Evolutionary conservation across 495 filamentous ascomycete genomes (phyloP).

Genomic region (Pyronema omphalodes): DNA sequence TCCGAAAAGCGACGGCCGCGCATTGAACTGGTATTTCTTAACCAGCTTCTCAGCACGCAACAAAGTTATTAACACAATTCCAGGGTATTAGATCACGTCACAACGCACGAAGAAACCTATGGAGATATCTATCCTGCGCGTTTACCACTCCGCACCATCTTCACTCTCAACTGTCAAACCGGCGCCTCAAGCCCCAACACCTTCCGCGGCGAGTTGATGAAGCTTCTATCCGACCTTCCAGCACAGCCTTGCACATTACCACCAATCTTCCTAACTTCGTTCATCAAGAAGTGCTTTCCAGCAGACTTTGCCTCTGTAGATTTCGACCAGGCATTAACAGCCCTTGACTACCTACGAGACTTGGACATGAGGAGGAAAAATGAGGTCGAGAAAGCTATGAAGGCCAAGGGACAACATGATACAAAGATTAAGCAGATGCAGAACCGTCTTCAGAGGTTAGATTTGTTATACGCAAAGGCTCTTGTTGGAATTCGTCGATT

Average conservation of each 20-base stretch:
- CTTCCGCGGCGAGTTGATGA: constrained; percentile 43
- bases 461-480: constrained; percentile 44
- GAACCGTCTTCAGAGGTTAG: constrained; percentile 30
- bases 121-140: constrained; percentile 30
- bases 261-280: constrained; percentile 45
- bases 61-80: constrained; percentile 6
- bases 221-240: constrained; percentile 43
- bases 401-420: constrained; percentile 15
- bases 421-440: constrained; percentile 15
- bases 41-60: background rate
- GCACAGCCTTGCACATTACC: constrained; percentile 49
- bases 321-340: constrained; percentile 53
- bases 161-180: constrained; percentile 48
- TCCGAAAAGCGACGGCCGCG: background rate
- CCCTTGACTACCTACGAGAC: constrained; percentile 52
- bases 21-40: constrained; percentile 1
- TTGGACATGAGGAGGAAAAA: constrained; percentile 46
- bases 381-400: constrained; percentile 31
- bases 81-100: constrained; percentile 50
- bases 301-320: constrained; percentile 39
- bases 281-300: constrained; percentile 45
- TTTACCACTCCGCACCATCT: constrained; percentile 57
- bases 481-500: constrained; percentile 52
- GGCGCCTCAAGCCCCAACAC: constrained; percentile 35
- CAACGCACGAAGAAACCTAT: constrained; percentile 46